phyloP scores from a whole-genome alignment of 805 yeast genomes.

The Clavispora fructus region DNA sequence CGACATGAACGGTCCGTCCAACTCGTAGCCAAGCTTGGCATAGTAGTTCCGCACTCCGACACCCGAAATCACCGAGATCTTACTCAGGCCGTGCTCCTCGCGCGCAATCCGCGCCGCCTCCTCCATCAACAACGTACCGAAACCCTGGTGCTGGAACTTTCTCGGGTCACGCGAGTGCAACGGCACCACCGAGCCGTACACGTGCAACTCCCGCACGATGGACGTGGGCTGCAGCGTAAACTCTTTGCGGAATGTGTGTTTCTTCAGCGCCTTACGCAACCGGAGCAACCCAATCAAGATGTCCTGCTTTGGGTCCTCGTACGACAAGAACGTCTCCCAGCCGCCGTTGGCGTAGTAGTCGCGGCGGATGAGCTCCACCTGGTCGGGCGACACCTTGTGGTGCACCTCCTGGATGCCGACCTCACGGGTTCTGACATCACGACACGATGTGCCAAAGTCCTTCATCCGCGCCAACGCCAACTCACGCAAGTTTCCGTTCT shows the following conservation, averaged over 20 bases:
- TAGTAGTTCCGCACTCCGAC: slow-evolving; percentile 97
- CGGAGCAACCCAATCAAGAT: slow-evolving; percentile 88
- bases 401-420: slow-evolving; percentile 99
- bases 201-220: slow-evolving; percentile 94
- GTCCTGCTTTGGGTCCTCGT: slow-evolving; percentile 96
- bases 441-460: slow-evolving; percentile 92
- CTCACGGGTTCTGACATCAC: slow-evolving; percentile 96
- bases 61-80: slow-evolving; percentile 92
- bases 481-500: slow-evolving; percentile 93
- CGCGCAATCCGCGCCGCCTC: slow-evolving; percentile 95
- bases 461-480: slow-evolving; percentile 96
- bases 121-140: slow-evolving; percentile 95
- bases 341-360: slow-evolving; percentile 98
- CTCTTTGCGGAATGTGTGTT: slow-evolving; percentile 87
- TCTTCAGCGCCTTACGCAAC: slow-evolving; percentile 81
- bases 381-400: slow-evolving; percentile 94
- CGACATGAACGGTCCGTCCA: slow-evolving; percentile 99
- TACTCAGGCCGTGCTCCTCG: slow-evolving; percentile 89
- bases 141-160: slow-evolving; percentile 98
- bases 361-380: slow-evolving; percentile 89
- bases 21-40: slow-evolving; percentile 80
- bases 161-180: slow-evolving; percentile 94
- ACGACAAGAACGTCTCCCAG: slow-evolving; percentile 95
- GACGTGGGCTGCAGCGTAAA: slow-evolving; percentile 80
- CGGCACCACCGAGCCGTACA: slow-evolving; percentile 96